Base-by-base conservation (phyloP, 768 basidiomycete genomes). In the Hericium coralloides region DNA sequence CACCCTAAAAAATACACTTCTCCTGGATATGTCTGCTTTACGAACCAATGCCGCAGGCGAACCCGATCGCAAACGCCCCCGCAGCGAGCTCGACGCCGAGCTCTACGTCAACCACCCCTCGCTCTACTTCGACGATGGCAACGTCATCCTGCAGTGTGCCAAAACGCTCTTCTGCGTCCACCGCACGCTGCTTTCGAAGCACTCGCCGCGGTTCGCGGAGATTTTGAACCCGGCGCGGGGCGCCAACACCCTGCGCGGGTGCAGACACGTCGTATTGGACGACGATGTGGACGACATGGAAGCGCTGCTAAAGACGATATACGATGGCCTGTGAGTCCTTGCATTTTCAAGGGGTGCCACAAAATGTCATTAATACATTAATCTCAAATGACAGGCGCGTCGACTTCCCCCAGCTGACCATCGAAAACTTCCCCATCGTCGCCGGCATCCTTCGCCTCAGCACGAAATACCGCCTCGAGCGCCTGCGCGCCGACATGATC, bases 371-470 rank as follows among this genome's bases (percentile, higher is more conserved):
- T 31, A 31, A 31, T 9, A 9, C 31, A 31, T 31, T 7, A 38
- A 38, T 18, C 5, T 3, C 50, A 4, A 12, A 39, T 43, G 14
- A 4, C 51, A 67, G 66, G 10, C 64, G 59, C 23, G 38, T 64
- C 38, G 63, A 66, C 36, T 57, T 63, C 15, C 53, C 57, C 8
- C 50, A 58, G 6, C 20, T 66, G 9, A 65, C 64, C 17, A 41
- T 52, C 3, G 57, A 49, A 36, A 55, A 62, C 48, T 64, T 65
- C 6, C 68, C 58, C 49, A n/a, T 52, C 41, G 0, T 57, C 22
- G 15, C 56, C 20, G 25, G 37, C 14, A 26, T 56, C 15, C 52
- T 63, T 17, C 61, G 59, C 18, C 58, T 60, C 48, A 55, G 53
- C 54, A 56, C 57, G 14, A 60, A 58, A 26, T 63, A 60, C 56